phyloP scores from a whole-genome alignment of 495 filamentous ascomycete species.

The Penicillium chermesinum region DNA sequence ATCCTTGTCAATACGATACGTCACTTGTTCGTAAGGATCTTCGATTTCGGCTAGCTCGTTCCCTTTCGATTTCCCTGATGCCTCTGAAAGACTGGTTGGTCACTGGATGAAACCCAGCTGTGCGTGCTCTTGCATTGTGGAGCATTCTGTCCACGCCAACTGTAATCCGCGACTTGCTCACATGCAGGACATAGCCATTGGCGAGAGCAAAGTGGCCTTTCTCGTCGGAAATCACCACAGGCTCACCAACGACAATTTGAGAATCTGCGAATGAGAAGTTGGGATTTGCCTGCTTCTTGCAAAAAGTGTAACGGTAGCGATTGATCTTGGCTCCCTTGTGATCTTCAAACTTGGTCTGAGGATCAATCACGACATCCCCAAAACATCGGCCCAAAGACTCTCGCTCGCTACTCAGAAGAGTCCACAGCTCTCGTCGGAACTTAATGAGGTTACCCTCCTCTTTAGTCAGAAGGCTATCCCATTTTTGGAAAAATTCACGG shows the following conservation, averaged over 20 bases:
- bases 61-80: conserved; percentile 78
- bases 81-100: conserved; percentile 81
- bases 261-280: conserved; percentile 83
- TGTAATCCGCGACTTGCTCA: conserved; percentile 66
- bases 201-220: conserved; percentile 90
- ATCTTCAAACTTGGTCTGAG: conserved; percentile 65
- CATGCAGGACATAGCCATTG: conserved; percentile 79
- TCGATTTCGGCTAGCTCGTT: conserved; percentile 37
- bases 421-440: conserved; percentile 87
- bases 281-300: conserved; percentile 54
- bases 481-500: conserved; percentile 82
- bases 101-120: conserved; percentile 65
- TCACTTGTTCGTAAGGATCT: conserved; percentile 52
- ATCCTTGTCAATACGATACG: conserved; percentile 91
- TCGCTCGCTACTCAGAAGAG: conserved; percentile 81
- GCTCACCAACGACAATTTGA: conserved; percentile 83
- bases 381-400: conserved; percentile 81
- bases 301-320: conserved; percentile 76
- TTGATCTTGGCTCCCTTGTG: conserved; percentile 73
- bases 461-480: conserved; percentile 88
- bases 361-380: conserved; percentile 69
- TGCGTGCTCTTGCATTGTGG: conserved; percentile 74
- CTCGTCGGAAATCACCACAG: conserved; percentile 94
- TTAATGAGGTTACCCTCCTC: conserved; percentile 86
- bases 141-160: conserved; percentile 85